Conservation (phyloP, 805 yeast species). For the Naumovozyma baii region DNA sequence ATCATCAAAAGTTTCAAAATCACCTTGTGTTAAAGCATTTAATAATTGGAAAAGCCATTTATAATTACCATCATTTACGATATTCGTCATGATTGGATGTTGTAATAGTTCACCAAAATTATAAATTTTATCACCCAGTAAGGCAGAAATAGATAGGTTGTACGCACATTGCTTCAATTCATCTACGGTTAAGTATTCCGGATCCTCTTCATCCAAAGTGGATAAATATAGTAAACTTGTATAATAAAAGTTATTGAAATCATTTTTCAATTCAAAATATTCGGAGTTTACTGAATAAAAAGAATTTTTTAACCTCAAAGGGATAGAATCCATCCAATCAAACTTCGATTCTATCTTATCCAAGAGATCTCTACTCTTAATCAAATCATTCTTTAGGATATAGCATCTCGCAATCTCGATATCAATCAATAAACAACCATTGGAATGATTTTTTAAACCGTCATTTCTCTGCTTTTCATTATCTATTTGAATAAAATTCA, state of each 20-base stretch:
- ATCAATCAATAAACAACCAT: slow-evolving; percentile 50
- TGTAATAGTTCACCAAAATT: slow-evolving; percentile 91
- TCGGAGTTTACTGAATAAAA: slow-evolving; percentile 74
- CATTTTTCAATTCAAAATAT: slow-evolving; percentile 61
- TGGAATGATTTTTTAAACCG: slow-evolving; percentile 34
- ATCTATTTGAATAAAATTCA: slow-evolving; percentile 36
- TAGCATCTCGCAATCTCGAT: slow-evolving; percentile 69
- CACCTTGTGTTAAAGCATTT: slow-evolving; percentile 66
- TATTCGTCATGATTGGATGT: slow-evolving; percentile 65
- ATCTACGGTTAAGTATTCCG: slow-evolving; percentile 7
- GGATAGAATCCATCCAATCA: slow-evolving; percentile 36
- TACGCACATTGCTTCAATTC: slow-evolving; percentile 48
- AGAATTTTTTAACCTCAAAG: slow-evolving; percentile 65
- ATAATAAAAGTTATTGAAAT: slow-evolving; percentile 73
- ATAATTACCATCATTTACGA: slow-evolving; percentile 39
- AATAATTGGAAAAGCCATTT: slow-evolving; percentile 68
- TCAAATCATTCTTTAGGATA: slow-evolving; percentile 44
- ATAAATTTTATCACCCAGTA: slow-evolving; percentile 84
- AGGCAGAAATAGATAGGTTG: slow-evolving; percentile 76
- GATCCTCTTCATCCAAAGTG: slow-evolving; percentile 41
- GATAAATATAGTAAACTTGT: slow-evolving; percentile 77
- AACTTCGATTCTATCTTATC: slow-evolving; percentile 44
- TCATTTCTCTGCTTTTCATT: slow-evolving; percentile 27
- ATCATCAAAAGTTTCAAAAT: slow-evolving; percentile 54
- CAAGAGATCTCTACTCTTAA: slow-evolving; percentile 57